Evolutionary conservation across 176 grass and related monocot genomes (phyloP).

Genomic region (Ananas comosus): DNA sequence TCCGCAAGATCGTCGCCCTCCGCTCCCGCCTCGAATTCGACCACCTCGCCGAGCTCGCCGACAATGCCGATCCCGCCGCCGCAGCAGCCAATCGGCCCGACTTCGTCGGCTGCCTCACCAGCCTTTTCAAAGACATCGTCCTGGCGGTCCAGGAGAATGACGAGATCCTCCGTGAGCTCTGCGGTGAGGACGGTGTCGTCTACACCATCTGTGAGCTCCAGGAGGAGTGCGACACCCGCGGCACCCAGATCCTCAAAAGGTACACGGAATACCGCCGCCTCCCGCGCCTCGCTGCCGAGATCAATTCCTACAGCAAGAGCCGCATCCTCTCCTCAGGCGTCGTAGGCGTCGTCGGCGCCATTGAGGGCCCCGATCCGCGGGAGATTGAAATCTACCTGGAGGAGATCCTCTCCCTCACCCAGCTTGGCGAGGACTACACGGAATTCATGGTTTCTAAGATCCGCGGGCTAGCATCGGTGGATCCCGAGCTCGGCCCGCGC

Average conservation of each 20-base stretch:
- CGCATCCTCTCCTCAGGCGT: constrained; percentile 39
- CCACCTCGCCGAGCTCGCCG: constrained; percentile 47
- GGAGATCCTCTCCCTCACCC: constrained; percentile 81
- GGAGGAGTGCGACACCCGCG: constrained; percentile 81
- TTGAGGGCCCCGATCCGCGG: constrained; percentile 69
- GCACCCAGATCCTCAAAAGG: constrained; percentile 70
- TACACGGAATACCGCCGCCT: constrained; percentile 73
- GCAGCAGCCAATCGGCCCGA: constrained; percentile 36
- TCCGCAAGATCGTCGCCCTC: constrained; percentile 76
- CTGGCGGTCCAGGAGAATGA: constrained; percentile 85
- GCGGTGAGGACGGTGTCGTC: constrained; percentile 68
- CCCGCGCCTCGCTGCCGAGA: constrained; percentile 50
- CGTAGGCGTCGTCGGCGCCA: constrained; percentile 31
- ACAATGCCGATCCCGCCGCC: constrained; percentile 1
- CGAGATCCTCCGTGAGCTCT: constrained; percentile 58
- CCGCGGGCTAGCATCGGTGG: constrained; percentile 52
- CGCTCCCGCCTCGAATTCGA: constrained; percentile 69
- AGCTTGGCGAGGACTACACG: constrained; percentile 85
- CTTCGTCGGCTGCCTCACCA: constrained; percentile 76
- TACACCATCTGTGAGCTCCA: constrained; percentile 86
- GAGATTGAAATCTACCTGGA: constrained; percentile 72
- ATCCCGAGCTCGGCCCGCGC: constrained; percentile 54
- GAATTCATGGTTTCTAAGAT: constrained; percentile 96
- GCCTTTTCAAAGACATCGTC: constrained; percentile 83
- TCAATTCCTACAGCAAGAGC: constrained; percentile 85